Conservation (phyloP, 1,139 yeast genomes). For the Nakaseomyces nivariensis region DNA sequence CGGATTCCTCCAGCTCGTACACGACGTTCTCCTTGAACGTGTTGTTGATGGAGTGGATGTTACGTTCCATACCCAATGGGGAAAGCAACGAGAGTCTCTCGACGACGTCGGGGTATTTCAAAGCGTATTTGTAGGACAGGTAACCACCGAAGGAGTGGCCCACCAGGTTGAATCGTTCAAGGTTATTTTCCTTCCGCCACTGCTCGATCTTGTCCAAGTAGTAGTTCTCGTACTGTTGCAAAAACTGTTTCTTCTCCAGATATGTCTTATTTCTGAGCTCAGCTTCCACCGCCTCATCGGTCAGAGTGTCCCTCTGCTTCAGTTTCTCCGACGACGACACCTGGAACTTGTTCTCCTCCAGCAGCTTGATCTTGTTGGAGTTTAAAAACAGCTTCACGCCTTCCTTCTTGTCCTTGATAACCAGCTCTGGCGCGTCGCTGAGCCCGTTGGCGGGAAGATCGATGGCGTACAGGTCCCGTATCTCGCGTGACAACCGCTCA, state of each 20-base stretch:
- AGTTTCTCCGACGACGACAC: constrained; percentile 8
- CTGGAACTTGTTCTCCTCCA: constrained; percentile 3
- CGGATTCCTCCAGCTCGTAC: constrained; percentile 12
- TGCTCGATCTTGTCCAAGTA: constrained; percentile 73
- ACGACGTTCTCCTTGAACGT: constrained; percentile 15
- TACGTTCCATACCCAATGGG: constrained; percentile 84
- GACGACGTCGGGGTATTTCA: constrained; percentile 62
- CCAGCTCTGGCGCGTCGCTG: constrained; percentile 18
- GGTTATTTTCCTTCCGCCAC: constrained; percentile 58
- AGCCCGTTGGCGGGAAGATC: constrained; percentile 80
- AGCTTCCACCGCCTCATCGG: constrained; percentile 30
- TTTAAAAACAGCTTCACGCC: constrained; percentile 11
- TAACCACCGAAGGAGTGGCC: constrained; percentile 96
- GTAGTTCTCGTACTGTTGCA: constrained; percentile 49
- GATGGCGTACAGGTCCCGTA: constrained; percentile 54
- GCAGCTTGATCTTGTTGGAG: constrained; percentile 3
- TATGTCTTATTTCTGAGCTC: constrained; percentile 1
- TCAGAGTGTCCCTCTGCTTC: background rate
- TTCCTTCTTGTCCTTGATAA: constrained; percentile 7
- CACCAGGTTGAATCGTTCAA: constrained; percentile 56
- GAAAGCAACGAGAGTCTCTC: constrained; percentile 62
- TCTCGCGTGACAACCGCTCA: constrained; percentile 38
- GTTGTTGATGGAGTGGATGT: constrained; percentile 51
- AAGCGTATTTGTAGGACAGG: constrained; percentile 65
- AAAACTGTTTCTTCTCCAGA: constrained; percentile 2